Percentiles rank a stretch among this genome's conserved stretches.
phyloP scores from a whole-genome alignment of 2,329 filamentous ascomycete species.

The Aspergillus bombycis region DNA sequence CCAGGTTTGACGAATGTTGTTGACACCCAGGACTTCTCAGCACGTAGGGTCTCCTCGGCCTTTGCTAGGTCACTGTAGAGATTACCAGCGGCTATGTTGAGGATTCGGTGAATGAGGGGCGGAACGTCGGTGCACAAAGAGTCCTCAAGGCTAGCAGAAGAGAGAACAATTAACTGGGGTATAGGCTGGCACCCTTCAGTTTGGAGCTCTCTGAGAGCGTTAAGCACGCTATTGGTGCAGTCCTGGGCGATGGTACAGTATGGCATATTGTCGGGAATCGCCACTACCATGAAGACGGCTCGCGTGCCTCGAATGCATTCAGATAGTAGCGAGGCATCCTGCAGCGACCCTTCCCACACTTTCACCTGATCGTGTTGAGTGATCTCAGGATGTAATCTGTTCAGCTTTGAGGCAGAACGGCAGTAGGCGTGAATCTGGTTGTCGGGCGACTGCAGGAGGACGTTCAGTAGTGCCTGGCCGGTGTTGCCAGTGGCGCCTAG shows the following conservation, averaged over 20 bases:
- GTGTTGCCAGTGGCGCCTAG: constrained; percentile 51
- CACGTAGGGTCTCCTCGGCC: constrained; percentile 3
- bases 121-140: constrained; percentile 29
- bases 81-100: constrained; percentile 9
- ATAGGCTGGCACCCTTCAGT: constrained; percentile 10
- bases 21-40: constrained; percentile 6
- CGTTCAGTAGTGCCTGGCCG: constrained; percentile 46
- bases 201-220: constrained; percentile 37
- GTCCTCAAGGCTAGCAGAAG: constrained; percentile 47
- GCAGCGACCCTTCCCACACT: constrained; percentile 48
- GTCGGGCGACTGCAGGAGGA: constrained; percentile 38
- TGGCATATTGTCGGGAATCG: constrained; percentile 51
- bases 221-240: constrained; percentile 38
- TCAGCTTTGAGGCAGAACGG: constrained; percentile 47
- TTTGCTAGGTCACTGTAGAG: constrained; percentile 13
- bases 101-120: constrained; percentile 3
- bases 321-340: constrained; percentile 43
- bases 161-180: constrained; percentile 50
- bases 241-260: constrained; percentile 44
- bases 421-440: constrained; percentile 49
- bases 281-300: constrained; percentile 47
- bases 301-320: constrained; percentile 39
- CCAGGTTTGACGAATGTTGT: constrained; percentile 16
- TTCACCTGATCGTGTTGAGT: constrained; percentile 35
- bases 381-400: constrained; percentile 36